These are phyloP conservation scores for Saccharomyces hybrid DNA, from an alignment of 1,139 yeast genomes.

Conservation along the genomic window DNA sequence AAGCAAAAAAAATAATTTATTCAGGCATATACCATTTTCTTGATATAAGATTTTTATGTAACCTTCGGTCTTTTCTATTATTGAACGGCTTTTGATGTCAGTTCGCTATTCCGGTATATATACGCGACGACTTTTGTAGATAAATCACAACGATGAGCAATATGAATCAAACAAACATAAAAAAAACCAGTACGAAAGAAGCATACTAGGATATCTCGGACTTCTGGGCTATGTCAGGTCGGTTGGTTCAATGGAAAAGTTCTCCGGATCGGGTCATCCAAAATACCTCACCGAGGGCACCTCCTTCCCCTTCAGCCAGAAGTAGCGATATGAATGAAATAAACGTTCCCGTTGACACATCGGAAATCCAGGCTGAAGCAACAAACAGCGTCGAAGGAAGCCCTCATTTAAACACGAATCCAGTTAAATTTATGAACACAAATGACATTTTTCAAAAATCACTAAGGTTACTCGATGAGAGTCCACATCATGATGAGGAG, in stretches of 20 bases:
- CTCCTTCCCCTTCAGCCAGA: background rate
- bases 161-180: background rate
- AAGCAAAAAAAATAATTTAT: background rate
- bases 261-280: background rate
- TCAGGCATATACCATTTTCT: background rate
- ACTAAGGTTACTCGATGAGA: background rate
- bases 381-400: background rate
- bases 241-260: background rate
- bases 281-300: background rate
- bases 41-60: background rate
- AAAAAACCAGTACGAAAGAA: background rate
- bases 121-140: background rate
- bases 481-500: background rate
- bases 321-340: background rate
- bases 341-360: background rate
- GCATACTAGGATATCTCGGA: background rate
- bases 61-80: background rate
- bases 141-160: background rate
- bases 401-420: background rate
- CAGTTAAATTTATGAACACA: constrained; percentile 3
- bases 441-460: constrained; percentile 2
- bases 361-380: background rate
- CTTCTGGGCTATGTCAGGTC: background rate
- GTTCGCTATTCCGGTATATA: background rate
- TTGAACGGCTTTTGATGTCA: background rate